These are phyloP conservation scores for Gyrodon lividus DNA, from an alignment of 768 basidiomycete species.

Conservation along the genomic window DNA sequence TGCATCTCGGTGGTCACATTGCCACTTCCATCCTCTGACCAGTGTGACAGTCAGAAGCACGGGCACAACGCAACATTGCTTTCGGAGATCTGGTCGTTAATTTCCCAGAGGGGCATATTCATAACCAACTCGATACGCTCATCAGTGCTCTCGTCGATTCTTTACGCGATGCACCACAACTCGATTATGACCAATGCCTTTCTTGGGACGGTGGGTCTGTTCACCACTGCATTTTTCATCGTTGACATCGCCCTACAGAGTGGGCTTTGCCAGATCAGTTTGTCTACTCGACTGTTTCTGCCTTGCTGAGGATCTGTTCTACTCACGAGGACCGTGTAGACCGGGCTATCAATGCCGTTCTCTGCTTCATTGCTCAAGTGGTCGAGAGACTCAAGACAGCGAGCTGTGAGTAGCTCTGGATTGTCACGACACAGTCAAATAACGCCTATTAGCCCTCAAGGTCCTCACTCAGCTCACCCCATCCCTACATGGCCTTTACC, in stretches of 20 bases:
- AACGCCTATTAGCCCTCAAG: constrained; percentile 50
- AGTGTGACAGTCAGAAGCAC: constrained; percentile 56
- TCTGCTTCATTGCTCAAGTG: constrained; percentile 54
- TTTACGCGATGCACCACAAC: constrained; percentile 67
- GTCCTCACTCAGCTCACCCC: constrained; percentile 77
- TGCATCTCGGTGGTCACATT: constrained; percentile 11
- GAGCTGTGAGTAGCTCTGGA: constrained; percentile 44
- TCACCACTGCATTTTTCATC: background rate
- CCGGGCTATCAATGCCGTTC: constrained; percentile 56
- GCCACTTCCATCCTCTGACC: background rate
- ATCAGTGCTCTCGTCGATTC: constrained; percentile 65
- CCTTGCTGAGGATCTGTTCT: constrained; percentile 65
- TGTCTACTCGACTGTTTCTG: constrained; percentile 74
- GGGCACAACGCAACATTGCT: constrained; percentile 78
- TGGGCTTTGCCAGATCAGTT: constrained; percentile 88
- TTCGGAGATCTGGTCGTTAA: constrained; percentile 77
- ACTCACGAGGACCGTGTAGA: constrained; percentile 48
- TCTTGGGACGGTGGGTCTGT: constrained; percentile 70
- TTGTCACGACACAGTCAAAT: background rate
- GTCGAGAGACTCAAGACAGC: constrained; percentile 54
- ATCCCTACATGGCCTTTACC: constrained; percentile 81
- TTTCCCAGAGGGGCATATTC: constrained; percentile 53
- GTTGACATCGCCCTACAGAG: constrained; percentile 44
- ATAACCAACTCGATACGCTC: constrained; percentile 48
- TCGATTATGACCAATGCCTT: constrained; percentile 75